A percentile compares a stretch with the other conserved stretches of the same genome.
phyloP scores from a whole-genome alignment of 768 basidiomycete genomes.

The Coprinellus aureogranulatus region DNA sequence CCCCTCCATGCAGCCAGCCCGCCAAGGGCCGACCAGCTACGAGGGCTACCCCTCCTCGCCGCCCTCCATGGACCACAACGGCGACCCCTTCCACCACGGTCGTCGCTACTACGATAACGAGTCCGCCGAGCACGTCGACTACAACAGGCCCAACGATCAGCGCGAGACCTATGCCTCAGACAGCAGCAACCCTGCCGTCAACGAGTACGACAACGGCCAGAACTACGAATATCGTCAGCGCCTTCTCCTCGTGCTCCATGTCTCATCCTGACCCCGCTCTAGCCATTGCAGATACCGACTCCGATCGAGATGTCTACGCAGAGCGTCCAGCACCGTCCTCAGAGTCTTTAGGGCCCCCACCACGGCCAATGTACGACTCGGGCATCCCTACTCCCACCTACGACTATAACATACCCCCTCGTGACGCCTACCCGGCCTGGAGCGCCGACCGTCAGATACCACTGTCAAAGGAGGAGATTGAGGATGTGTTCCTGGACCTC shows the following conservation, averaged over 20 bases:
- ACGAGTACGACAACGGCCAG: slow-evolving; percentile 69
- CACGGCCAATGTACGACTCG: slow-evolving; percentile 51
- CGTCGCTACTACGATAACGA: slow-evolving; percentile 73
- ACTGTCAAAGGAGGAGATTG: slow-evolving; percentile 98
- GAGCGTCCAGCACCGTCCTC: slow-evolving; percentile 70
- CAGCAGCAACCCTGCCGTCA: slow-evolving; percentile 58
- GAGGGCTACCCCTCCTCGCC: slow-evolving; percentile 66
- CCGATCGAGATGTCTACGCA: slow-evolving; percentile 71
- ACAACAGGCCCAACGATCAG: slow-evolving; percentile 46
- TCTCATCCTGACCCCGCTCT: slow-evolving; percentile 17
- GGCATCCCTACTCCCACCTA: slow-evolving; percentile 76
- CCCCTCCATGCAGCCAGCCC: slow-evolving; percentile 36
- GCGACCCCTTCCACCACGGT: slow-evolving; percentile 62
- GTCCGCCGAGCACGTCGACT: slow-evolving; percentile 61
- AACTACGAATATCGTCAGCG: slow-evolving; percentile 65
- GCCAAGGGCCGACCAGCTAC: slow-evolving; percentile 54
- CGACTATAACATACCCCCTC: slow-evolving; percentile 56
- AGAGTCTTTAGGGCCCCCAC: slow-evolving; percentile 63
- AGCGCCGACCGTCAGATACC: slow-evolving; percentile 87
- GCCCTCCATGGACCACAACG: slow-evolving; percentile 57
- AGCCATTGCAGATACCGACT: slow-evolving; percentile 84
- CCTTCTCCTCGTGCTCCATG: slow-evolving; percentile 15
- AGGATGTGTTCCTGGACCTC: slow-evolving; percentile 95
- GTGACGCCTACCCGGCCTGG: slow-evolving; percentile 95
- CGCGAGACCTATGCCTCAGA: slow-evolving; percentile 68